Evolutionary conservation across 2,329 filamentous ascomycete genomes (phyloP), one percentile per base, ranked within the genome.

Genomic region (Uncinocarpus reesii): DNA sequence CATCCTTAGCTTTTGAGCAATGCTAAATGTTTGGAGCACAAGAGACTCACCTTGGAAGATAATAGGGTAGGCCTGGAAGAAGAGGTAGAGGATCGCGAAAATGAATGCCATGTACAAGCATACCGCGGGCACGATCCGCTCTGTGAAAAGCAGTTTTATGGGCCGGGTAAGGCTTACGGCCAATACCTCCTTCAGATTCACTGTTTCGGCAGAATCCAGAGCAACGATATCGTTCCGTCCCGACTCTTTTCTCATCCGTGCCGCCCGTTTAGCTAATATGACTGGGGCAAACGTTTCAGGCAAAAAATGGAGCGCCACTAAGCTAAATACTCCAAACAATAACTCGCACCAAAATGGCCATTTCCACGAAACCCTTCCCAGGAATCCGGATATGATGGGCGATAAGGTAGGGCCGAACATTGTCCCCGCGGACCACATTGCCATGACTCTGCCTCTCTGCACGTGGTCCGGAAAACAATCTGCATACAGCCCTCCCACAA

Each of bases 201-300:
- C 18, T 11, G 36, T 40, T 28, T 46, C 37, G 2, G 42, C 7
- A 2, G 44, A 43, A 7, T 29, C 23, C 20, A 21, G 31, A 29
- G 47, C n/a, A 20, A 50, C 16, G 15, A 52, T 50, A 28, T 50
- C 36, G 23, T 50, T 31, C 7, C 37, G 2, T 4, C 34, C 34
- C 13, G 23, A 18, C 18, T 52, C 43, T 29, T 52, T 52, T 36
- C 47, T 29, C 24, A 52, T 32, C 3, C 35, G 34, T 6, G 37
- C 26, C 7, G 42, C 78, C 71, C 1, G 77, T 75, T 1, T 81
- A 75, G 68, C 66, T 18, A 81, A 67, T 18, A 83, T 69, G 3
- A 80, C 66, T 1, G 79, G 79, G 1, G 65, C 74, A 56, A 74
- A 81, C 1, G 78, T 81, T 59, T 83, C 80, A 6, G 79, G 81